Percentiles rank a stretch among this genome's conserved stretches.
Conservation (phyloP, 768 basidiomycete genomes). For the Cytidiella melzeri region DNA sequence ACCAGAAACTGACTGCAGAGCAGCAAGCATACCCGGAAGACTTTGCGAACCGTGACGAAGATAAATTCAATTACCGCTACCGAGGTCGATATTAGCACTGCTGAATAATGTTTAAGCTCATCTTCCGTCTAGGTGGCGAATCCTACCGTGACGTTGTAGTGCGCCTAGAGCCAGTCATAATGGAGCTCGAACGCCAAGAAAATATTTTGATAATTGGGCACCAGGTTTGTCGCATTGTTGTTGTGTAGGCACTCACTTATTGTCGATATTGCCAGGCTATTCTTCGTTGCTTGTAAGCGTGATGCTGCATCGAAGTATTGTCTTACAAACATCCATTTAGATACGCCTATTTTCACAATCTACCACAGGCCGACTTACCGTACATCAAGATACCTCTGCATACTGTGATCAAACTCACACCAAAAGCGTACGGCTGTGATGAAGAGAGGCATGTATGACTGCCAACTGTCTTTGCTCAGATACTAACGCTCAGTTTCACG, state of each 20-base stretch:
- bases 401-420: conserved; percentile 97
- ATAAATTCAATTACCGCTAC: conserved; percentile 99
- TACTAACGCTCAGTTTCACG: background rate
- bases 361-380: conserved; percentile 89
- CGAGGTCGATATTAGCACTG: conserved; percentile 42
- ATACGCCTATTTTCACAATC: conserved; percentile 94
- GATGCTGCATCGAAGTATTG: too few relatives aligned
- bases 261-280: conserved; percentile 49
- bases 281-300: conserved; percentile 65
- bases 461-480: background rate
- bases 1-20: background rate
- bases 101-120: background rate
- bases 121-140: conserved; percentile 58
- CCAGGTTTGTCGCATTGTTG: conserved; percentile 37
- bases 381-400: conserved; percentile 98
- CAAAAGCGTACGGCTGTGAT: conserved; percentile 97
- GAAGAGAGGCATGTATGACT: conserved; percentile 67
- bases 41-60: conserved; percentile 95
- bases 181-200: conserved; percentile 97
- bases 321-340: conserved; percentile 30
- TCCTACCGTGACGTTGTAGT: conserved; percentile 97
- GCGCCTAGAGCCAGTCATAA: conserved; percentile 94
- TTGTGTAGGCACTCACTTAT: conserved; percentile 1
- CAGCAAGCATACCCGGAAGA: conserved; percentile 96
- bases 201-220: conserved; percentile 97